These are phyloP conservation scores for Prunus salicina DNA, from an alignment of 306 rosid genomes.

Conservation along the genomic window DNA sequence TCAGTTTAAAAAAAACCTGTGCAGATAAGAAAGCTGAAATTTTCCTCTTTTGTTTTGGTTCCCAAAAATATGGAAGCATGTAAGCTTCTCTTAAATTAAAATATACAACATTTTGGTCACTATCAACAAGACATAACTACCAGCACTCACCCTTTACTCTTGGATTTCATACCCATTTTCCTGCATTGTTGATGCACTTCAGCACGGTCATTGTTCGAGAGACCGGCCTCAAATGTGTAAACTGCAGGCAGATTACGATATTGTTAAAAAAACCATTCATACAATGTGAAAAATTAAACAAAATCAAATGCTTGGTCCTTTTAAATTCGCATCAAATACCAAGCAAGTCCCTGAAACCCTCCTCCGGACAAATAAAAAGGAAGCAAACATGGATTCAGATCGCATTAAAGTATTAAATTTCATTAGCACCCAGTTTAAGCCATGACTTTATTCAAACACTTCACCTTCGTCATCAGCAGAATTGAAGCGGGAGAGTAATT, in stretches of 20 bases:
- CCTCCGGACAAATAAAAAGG: background rate
- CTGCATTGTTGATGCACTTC: conserved; percentile 49
- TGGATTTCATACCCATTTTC: conserved; percentile 64
- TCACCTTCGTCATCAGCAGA: conserved; percentile 53
- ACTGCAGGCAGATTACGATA: conserved; percentile 42
- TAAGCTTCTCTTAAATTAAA: background rate
- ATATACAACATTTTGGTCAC: background rate
- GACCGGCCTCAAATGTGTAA: conserved; percentile 47
- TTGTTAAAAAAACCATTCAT: background rate
- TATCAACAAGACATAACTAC: background rate
- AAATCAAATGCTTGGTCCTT: background rate
- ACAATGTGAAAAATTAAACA: background rate
- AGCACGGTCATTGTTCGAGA: conserved; percentile 57
- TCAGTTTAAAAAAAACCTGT: background rate
- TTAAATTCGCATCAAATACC: background rate
- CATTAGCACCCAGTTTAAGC: background rate
- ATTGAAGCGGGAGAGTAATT: conserved; percentile 30
- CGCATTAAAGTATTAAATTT: background rate
- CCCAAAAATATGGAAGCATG: conserved; percentile 5
- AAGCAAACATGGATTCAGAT: background rate
- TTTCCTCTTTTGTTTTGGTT: background rate
- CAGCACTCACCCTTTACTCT: conserved; percentile 80
- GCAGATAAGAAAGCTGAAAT: conserved; percentile 3
- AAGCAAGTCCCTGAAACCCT: background rate
- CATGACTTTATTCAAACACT: background rate